phyloP scores from a whole-genome alignment of 495 filamentous ascomycete species.

The Xylaria sp. region DNA sequence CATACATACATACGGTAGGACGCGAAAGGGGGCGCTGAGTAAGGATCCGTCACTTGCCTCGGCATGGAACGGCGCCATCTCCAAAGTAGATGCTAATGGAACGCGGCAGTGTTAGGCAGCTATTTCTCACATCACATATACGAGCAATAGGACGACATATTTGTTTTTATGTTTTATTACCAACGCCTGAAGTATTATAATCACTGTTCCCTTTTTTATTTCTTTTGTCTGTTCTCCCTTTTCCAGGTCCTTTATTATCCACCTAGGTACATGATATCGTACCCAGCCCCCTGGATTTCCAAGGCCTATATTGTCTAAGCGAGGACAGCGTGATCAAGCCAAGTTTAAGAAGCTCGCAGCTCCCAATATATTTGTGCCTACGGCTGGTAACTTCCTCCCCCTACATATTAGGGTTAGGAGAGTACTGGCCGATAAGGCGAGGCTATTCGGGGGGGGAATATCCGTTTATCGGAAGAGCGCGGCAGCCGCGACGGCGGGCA shows the following conservation, averaged over 20 bases:
- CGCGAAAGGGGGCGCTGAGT: constrained; percentile 9
- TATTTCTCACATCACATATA: background rate
- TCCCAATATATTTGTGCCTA: background rate
- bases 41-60: background rate
- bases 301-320: too few relatives aligned
- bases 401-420: background rate
- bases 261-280: background rate
- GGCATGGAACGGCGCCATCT: background rate
- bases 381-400: too few relatives aligned
- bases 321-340: background rate
- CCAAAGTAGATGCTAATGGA: background rate
- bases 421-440: background rate
- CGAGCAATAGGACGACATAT: background rate
- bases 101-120: background rate
- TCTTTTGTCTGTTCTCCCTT: background rate
- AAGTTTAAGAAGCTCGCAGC: background rate
- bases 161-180: background rate
- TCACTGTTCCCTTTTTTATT: background rate
- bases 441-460: background rate
- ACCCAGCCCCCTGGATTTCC: too few relatives aligned
- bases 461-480: background rate
- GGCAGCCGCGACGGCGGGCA: background rate
- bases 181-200: too few relatives aligned
- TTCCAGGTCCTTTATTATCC: background rate
- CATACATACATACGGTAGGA: too few relatives aligned